Conservation (phyloP, 2,329 filamentous ascomycete genomes). For the Cercospora zeina region DNA sequence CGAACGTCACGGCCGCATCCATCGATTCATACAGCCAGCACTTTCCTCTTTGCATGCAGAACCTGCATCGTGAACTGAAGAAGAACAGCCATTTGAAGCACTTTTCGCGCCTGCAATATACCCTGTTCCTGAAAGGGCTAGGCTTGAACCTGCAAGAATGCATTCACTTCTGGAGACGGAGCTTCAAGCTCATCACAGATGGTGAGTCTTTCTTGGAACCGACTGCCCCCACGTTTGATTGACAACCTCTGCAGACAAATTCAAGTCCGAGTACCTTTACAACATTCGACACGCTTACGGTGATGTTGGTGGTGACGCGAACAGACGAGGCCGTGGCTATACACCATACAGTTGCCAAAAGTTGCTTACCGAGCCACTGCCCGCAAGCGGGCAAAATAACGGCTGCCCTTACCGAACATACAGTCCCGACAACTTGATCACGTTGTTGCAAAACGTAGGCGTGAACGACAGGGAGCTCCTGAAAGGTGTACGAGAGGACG, state of each 20-base stretch:
- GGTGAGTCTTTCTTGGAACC: conserved; percentile 27
- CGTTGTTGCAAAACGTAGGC: conserved; percentile 74
- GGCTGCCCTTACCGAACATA: conserved; percentile 98
- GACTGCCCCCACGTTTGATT: conserved; percentile 9
- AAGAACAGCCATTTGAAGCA: conserved; percentile 92
- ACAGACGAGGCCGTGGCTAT: conserved; percentile 82
- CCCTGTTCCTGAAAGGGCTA: conserved; percentile 93
- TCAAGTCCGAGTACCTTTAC: conserved; percentile 97
- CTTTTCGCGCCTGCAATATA: conserved; percentile 89
- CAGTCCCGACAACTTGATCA: conserved; percentile 77
- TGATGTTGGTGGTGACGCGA: conserved; percentile 89
- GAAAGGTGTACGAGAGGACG: conserved; percentile 81
- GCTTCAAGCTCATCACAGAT: conserved; percentile 84
- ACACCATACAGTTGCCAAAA: conserved; percentile 93
- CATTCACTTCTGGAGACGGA: conserved; percentile 84
- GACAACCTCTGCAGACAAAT: conserved; percentile 61
- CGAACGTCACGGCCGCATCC: conserved; percentile 73
- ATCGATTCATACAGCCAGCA: conserved; percentile 77
- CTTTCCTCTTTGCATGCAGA: conserved; percentile 93
- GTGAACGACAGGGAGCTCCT: conserved; percentile 76
- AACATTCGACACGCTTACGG: conserved; percentile 95
- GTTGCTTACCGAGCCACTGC: conserved; percentile 84
- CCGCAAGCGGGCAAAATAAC: conserved; percentile 79
- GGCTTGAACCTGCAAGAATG: conserved; percentile 89
- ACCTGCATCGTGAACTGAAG: conserved; percentile 80